Evolutionary conservation across 345 rosid species (phyloP), one percentile per base, ranked within the genome.

Genomic region (Raphanus raphanistrum): DNA sequence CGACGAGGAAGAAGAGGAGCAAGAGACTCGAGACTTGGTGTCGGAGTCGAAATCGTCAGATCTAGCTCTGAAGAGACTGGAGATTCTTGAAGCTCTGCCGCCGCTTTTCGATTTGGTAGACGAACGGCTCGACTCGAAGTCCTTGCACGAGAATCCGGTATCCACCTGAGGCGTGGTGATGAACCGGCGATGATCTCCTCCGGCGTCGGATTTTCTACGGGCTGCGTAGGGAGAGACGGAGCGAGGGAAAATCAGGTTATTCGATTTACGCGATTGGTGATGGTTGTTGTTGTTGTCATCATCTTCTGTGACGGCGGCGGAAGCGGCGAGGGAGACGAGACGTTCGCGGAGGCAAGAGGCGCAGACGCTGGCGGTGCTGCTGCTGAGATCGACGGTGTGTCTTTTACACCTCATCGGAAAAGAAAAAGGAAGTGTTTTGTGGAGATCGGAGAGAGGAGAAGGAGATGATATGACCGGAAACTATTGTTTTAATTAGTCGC

Each of bases 281-380:
- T 61, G 62, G 2, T 58, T 80, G 5, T 43, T 35, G 58, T 50
- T 15, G 27, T 79, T 78, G 32, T 82, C 79, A 2, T 12, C 16
- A 31, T 76, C 76, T 28, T 81, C 81, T 17, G 80, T 45, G 28
- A 84, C 92, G 10, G 89, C 90, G 68, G 82, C 90, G 55, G 88
- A 68, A 1, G 82, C 89, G 65, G 91, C 79, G 69, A 89, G 84
- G 4, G 62, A 80, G 7, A 80, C 48, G 31, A 94, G 93, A 61
- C 95, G 92, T 57, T 92, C 88, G 0, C 92, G 90, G 86, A 94
- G 98, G 48, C 98, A 94, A 61, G 98, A 78, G 60, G 97, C 87
- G 80, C 98, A 94, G 75, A 94, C 97, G 78, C 98, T 97, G 72
- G 72, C 84, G 84, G 38, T 71, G 87, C 92, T 85, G 87, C 92